These are phyloP conservation scores for Chrysophaeum taylorii DNA, from an alignment of 352 stramenopile species.

Conservation along the genomic window DNA sequence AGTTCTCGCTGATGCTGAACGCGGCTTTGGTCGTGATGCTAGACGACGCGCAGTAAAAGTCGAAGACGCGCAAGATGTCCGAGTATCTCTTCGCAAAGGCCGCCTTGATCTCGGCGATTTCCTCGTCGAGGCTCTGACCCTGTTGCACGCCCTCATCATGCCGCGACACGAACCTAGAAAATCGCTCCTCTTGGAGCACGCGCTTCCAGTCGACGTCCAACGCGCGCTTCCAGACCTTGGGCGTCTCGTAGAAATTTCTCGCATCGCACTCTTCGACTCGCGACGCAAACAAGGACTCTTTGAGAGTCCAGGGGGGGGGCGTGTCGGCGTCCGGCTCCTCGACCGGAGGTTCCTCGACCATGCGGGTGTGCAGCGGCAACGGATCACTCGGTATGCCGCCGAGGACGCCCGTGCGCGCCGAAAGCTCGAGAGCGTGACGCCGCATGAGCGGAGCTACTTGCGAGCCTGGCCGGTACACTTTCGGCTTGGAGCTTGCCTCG, in stretches of 20 bases:
- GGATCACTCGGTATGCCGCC: slow-evolving; percentile 11
- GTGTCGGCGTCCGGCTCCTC: neutral
- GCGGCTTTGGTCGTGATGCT: neutral
- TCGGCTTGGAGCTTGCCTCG: neutral
- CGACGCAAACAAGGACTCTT: slow-evolving; percentile 8
- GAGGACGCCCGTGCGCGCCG: neutral
- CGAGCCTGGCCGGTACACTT: neutral
- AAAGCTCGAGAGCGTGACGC: slow-evolving; percentile 11
- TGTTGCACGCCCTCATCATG: slow-evolving; percentile 6
- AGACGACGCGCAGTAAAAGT: slow-evolving; percentile 16
- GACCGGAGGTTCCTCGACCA: neutral
- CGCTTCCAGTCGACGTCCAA: slow-evolving; percentile 1
- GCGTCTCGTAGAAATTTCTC: slow-evolving; percentile 9
- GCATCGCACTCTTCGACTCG: neutral
- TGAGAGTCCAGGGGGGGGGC: neutral
- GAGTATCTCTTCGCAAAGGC: neutral
- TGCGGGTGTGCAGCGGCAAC: neutral
- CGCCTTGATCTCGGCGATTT: slow-evolving; percentile 12
- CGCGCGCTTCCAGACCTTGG: slow-evolving; percentile 7
- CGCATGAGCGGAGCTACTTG: slow-evolving; percentile 3
- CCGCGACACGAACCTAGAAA: slow-evolving; percentile 5
- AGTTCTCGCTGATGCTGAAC: slow-evolving; percentile 15
- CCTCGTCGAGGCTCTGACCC: slow-evolving; percentile 8
- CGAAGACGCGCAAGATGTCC: neutral
- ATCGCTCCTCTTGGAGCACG: slow-evolving; percentile 4